Evolutionary conservation across 257 asterid genomes (phyloP).

Genomic region (Ajuga chamaepitys): DNA sequence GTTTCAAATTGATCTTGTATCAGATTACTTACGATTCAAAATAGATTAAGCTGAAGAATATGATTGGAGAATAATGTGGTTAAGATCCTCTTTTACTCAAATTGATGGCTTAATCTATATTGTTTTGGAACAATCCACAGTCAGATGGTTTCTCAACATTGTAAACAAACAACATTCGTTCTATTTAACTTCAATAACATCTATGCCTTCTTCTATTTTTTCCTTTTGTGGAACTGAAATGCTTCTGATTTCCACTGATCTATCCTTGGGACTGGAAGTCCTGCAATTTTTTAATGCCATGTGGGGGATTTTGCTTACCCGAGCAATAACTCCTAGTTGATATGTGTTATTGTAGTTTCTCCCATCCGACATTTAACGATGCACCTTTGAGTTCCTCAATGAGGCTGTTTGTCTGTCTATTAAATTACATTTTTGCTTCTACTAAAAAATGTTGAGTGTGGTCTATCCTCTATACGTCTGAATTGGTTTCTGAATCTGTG

Average conservation of each 20-base stretch:
- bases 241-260: background rate
- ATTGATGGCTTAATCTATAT: no score
- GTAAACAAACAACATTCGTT: background rate
- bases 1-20: background rate
- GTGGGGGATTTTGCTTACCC: background rate
- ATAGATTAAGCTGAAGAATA: no score
- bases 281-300: background rate
- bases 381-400: background rate
- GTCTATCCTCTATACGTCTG: slow-evolving; percentile 10
- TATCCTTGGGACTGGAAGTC: background rate
- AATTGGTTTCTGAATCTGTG: background rate
- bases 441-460: background rate
- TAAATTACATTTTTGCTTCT: background rate
- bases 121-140: background rate
- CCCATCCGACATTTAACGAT: background rate
- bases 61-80: background rate
- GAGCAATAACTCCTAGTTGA: background rate
- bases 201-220: background rate
- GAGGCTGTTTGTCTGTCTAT: background rate
- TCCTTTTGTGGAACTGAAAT: no score
- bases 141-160: background rate
- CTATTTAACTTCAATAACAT: background rate
- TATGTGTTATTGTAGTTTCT: background rate
- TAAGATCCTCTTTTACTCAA: background rate
- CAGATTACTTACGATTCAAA: background rate